These are phyloP conservation scores for Cicer yamashitae DNA, from an alignment of 306 rosid genomes.

Conservation along the genomic window DNA sequence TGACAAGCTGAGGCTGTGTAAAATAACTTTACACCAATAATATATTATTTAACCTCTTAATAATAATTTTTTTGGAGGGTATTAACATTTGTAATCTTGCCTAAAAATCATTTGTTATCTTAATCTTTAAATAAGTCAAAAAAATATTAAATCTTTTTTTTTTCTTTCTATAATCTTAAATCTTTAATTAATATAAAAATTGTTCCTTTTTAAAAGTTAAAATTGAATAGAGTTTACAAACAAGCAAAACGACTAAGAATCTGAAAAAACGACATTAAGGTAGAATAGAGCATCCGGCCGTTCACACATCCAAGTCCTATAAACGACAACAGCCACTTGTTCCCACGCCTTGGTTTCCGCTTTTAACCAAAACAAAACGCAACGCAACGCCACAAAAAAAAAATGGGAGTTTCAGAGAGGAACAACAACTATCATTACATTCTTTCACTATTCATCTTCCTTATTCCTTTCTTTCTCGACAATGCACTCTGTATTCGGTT, in stretches of 20 bases:
- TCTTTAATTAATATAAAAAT: too few species aligned
- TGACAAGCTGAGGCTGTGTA: too few species aligned
- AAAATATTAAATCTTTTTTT: too few species aligned
- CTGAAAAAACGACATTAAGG: constrained; percentile 23
- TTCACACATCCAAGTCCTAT: constrained; percentile 14
- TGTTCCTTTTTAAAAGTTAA: background rate
- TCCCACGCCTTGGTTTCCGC: background rate
- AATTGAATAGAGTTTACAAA: background rate
- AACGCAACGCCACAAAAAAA: background rate
- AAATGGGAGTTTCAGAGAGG: constrained; percentile 54
- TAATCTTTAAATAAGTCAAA: too few species aligned
- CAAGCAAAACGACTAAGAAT: constrained; percentile 5
- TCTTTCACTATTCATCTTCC: constrained; percentile 35
- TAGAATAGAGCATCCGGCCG: background rate
- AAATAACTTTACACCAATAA: too few species aligned
- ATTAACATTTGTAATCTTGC: too few species aligned
- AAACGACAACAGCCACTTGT: constrained; percentile 31
- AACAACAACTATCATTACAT: constrained; percentile 5
- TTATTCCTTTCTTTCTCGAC: constrained; percentile 40
- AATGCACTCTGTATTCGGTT: constrained; percentile 57
- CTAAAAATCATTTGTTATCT: too few species aligned
- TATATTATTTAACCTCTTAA: too few species aligned
- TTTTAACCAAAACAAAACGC: constrained; percentile 18
- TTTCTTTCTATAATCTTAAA: too few species aligned
- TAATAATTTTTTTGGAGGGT: too few species aligned